Evolutionary conservation across 73 alveolate species (phyloP), one percentile per base, ranked within the genome.

Genomic region (Breviolum minutum): DNA sequence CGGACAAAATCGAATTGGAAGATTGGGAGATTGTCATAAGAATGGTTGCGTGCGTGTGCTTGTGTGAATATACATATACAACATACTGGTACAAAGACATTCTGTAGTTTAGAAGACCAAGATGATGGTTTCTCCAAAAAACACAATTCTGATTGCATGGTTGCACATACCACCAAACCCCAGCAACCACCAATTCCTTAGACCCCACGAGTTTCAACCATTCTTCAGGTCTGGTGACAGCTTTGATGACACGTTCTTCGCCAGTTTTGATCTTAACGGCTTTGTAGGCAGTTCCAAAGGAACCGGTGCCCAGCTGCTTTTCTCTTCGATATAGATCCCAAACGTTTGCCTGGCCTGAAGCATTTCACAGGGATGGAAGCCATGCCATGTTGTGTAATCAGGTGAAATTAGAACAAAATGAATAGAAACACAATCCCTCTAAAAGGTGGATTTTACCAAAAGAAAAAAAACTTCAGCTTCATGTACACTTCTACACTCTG

Each of bases 301-400:
- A 92, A 48, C 98, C 98, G n/a, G 90, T 76, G 40, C 98, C 98
- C 64, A 92, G 82, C 66, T 92, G 98, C 91, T 92, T 92, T 66
- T 92, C 98, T n/a, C 98, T n/a, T 40, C 98, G 98, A 24, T 60
- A 92, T 16, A 92, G 91, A 20, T 92, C 98, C 98, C 98, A 92
- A 13, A 92, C 81, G 13, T 73, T 90, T 81, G 60, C 82, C 90
- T 92, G 77, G 32, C 92, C 92, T 83, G 88, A 16, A 6, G 30
- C 5, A 20, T 20, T 20, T 8, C 0, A 9, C 82, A 71, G 5
- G 48, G 48, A 24, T 71, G 82, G 19, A 9, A 70, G 40, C 13
- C 80, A 14, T 11, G 19, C 27, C 32, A 11, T 40, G 27, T 11
- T 11, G n/a, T 40, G 7, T 71, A 1, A 11, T 40, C 27, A 5